Conservation (phyloP, 768 basidiomycete genomes). For the Hypholoma fasciculare region DNA sequence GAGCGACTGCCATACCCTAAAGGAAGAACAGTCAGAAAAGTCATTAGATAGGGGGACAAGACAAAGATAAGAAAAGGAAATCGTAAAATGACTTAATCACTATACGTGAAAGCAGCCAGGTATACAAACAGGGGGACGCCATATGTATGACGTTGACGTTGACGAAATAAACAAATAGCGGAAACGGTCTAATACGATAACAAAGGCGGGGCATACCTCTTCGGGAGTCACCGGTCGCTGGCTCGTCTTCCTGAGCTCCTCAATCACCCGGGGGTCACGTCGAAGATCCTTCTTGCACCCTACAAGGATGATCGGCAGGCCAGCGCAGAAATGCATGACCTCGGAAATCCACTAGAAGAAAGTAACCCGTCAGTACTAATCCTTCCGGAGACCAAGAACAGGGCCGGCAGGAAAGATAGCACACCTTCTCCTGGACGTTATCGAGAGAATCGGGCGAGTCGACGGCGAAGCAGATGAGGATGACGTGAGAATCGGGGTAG, state of each 20-base stretch:
- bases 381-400: background rate
- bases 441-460: slow-evolving; percentile 98
- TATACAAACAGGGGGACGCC: background rate
- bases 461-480: slow-evolving; percentile 98
- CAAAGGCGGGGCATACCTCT: slow-evolving; percentile 55
- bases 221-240: slow-evolving; percentile 94
- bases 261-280: slow-evolving; percentile 89
- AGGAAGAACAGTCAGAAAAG: background rate
- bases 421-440: slow-evolving; percentile 99
- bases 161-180: background rate
- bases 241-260: slow-evolving; percentile 91
- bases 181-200: background rate
- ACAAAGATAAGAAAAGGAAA: background rate
- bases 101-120: background rate
- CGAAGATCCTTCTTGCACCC: slow-evolving; percentile 99
- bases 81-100: background rate
- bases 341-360: slow-evolving; percentile 91
- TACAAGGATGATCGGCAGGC: slow-evolving; percentile 94
- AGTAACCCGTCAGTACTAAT: slow-evolving; percentile 8
- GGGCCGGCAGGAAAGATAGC: slow-evolving; percentile 23
- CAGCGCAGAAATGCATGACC: slow-evolving; percentile 96
- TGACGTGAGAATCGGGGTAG: slow-evolving; percentile 99
- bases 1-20: slow-evolving; percentile 91
- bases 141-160: background rate
- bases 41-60: slow-evolving; percentile 1